Conservation (phyloP, 1,139 yeast genomes). For the Taphrina wiesneri region DNA sequence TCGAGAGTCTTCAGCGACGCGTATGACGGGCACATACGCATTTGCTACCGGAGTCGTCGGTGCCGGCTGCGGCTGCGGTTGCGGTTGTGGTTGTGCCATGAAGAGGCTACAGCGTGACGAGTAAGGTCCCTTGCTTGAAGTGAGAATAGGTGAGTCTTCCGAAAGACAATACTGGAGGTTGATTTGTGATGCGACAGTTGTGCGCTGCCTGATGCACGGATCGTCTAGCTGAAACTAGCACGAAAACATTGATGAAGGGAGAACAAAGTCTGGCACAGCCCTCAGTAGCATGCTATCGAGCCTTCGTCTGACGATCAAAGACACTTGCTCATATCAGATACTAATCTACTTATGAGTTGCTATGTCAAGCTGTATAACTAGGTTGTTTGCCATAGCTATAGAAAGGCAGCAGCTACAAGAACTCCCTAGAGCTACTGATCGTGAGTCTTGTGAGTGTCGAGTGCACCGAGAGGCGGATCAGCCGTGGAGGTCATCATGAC, state of each 20-base stretch:
- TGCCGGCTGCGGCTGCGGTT: neutral
- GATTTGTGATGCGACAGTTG: neutral
- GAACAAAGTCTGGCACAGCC: too few relatives aligned
- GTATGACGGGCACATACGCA: slow-evolving; percentile 2
- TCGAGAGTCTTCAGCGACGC: neutral
- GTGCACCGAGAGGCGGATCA: neutral
- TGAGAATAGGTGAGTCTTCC: neutral
- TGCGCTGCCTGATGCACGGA: neutral
- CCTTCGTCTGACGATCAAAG: too few relatives aligned
- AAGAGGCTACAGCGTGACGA: neutral
- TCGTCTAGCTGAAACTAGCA: neutral
- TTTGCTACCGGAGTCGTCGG: neutral
- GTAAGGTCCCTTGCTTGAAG: neutral
- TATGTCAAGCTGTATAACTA: neutral
- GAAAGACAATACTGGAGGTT: neutral
- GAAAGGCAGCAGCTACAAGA: too few relatives aligned
- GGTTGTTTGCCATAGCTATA: too few relatives aligned
- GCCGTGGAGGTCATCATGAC: neutral
- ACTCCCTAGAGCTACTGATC: too few relatives aligned
- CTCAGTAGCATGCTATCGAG: too few relatives aligned
- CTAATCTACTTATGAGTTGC: too few relatives aligned
- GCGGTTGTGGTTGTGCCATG: neutral
- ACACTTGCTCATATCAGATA: too few relatives aligned
- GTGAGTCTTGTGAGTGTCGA: too few relatives aligned
- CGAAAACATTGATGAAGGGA: neutral